Base-by-base conservation (phyloP, 257 asterid genomes). In the Solanum piurae region DNA sequence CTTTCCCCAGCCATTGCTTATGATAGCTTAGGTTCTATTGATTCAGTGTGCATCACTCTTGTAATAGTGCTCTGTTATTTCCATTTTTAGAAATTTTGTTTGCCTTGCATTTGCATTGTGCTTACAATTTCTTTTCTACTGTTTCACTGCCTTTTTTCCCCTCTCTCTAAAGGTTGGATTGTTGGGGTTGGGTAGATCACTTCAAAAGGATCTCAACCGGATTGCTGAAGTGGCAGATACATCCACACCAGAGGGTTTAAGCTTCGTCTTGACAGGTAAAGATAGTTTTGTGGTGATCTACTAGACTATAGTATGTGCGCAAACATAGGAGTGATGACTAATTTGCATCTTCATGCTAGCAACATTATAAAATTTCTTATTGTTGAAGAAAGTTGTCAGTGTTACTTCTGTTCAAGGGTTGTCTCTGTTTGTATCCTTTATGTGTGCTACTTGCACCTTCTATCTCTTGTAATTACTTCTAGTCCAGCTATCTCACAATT, bases 201-300 rank as follows among this genome's bases (percentile, higher is more conserved):
- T 97, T 58, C 99, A 95, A 88, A 91, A 82, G 91, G 99, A 97
- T 91, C 98, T 97, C 80, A 96, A 95, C 89, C 92, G 95, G 86
- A 96, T 96, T 88, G 99, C 99, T 18, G 95, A 95, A 91, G 92
- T 90, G 89, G 98, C 99, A 36, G 98, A 96, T 91, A 97, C 99
- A 88, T 97, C 99, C 90, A 95, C 93, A 66, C 83, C 98, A 0
- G 93, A 95, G 91, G 99, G 99, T 86, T 93, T 97, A 86, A 95
- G 95, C 95, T 96, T 92, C 62, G 98, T 97, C 60, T 93, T 95
- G 93, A 94, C 99, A n/a, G 99, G 99, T 97, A 92, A 89, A 40
- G 52, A 20, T 82, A 27, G 69, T 82, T 82, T 82, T 82, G 20
- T 31, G 69, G 44, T 29, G 86, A 49, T 82, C 38, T 44, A 9